A percentile compares a stretch with the other conserved stretches of the same genome.
phyloP scores from a whole-genome alignment of 208 protist genomes.

The Jaenimonas drosophilae region DNA sequence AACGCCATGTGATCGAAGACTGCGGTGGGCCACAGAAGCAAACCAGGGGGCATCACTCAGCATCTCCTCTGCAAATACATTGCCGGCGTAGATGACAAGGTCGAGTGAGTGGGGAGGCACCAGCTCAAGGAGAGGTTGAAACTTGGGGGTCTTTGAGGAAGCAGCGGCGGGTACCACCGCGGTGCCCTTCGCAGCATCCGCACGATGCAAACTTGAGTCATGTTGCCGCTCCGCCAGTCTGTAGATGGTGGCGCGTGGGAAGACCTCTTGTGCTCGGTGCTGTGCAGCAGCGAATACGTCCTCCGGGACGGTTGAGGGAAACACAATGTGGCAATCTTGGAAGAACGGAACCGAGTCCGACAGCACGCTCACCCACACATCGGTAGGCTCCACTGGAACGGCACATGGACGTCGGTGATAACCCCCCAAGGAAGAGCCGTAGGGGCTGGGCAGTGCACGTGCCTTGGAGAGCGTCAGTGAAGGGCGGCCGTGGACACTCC shows the following conservation, averaged over 20 bases:
- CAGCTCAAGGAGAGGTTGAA: constrained; percentile 21
- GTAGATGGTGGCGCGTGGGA: constrained; percentile 31
- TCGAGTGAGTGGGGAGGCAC: constrained; percentile 41
- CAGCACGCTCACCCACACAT: constrained; percentile 64
- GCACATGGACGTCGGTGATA: constrained; percentile 21
- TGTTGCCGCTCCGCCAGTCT: too few relatives aligned
- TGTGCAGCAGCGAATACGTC: constrained; percentile 15
- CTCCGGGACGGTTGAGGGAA: constrained; percentile 21
- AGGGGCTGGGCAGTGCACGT: constrained; percentile 15
- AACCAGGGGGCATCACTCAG: constrained; percentile 69
- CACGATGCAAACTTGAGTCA: too few relatives aligned
- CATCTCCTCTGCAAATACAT: constrained; percentile 74
- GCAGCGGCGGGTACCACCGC: background rate
- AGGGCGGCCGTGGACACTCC: too few relatives aligned
- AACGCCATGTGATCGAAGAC: constrained; percentile 61
- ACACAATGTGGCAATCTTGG: constrained; percentile 50
- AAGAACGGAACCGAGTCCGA: constrained; percentile 70
- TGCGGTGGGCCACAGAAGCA: constrained; percentile 59
- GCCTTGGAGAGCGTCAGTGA: background rate
- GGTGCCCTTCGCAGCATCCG: background rate
- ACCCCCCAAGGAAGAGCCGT: constrained; percentile 42
- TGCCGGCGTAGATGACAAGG: constrained; percentile 54
- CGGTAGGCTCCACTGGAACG: constrained; percentile 48
- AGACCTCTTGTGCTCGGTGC: constrained; percentile 28
- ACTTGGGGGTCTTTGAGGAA: background rate